These are phyloP conservation scores for Salix dunnii DNA, from an alignment of 345 rosid genomes.

Conservation along the genomic window DNA sequence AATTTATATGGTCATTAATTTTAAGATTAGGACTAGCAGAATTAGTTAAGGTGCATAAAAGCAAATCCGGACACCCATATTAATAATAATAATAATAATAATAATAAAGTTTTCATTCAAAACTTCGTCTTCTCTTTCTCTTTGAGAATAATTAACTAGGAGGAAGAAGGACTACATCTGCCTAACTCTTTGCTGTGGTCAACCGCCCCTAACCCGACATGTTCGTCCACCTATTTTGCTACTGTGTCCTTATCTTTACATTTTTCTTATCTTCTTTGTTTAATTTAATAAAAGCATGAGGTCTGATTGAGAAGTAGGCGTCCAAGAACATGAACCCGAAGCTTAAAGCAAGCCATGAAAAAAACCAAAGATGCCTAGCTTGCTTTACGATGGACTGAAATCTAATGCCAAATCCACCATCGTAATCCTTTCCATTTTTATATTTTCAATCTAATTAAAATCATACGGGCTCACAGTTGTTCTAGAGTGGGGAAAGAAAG, in stretches of 20 bases:
- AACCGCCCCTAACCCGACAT: conserved; percentile 46
- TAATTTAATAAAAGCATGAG: not conserved
- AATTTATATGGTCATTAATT: no score
- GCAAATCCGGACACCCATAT: no score
- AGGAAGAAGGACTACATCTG: not conserved
- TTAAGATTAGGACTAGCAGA: no score
- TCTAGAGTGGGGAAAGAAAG: not conserved
- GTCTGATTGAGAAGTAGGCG: conserved; percentile 13
- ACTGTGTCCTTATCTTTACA: conserved; percentile 13
- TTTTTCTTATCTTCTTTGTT: not conserved
- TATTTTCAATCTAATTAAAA: not conserved
- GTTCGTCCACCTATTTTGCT: conserved; percentile 30
- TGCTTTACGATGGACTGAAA: conserved; percentile 10
- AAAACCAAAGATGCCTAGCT: not conserved
- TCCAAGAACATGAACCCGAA: conserved; percentile 20
- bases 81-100: no score
- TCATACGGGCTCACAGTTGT: not conserved
- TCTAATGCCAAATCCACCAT: conserved; percentile 46
- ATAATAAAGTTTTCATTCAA: conserved; percentile 23
- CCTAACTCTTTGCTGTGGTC: conserved; percentile 37
- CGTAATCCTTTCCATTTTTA: conserved; percentile 1
- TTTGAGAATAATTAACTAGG: no score
- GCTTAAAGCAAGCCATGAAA: conserved; percentile 8
- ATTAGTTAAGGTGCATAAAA: no score
- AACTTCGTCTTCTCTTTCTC: not conserved